These are phyloP conservation scores for Arachis monticola DNA, from an alignment of 331 rosid genomes.

Conservation along the genomic window DNA sequence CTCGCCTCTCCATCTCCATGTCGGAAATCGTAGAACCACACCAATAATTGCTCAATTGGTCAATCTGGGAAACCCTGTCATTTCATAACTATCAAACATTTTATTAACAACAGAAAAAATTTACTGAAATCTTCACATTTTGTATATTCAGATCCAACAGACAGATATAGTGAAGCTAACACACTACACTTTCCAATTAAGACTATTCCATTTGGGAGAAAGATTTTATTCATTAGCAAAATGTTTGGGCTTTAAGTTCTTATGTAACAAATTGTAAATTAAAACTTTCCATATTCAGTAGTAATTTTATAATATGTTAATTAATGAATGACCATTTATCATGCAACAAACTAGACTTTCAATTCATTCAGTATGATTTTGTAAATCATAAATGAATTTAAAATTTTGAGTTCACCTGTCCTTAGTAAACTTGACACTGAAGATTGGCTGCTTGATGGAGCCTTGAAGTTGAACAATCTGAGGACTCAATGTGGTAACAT, in stretches of 20 bases:
- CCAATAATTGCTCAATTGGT: constrained; percentile 73
- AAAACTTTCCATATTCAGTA: neutral
- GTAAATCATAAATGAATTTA: constrained; percentile 12
- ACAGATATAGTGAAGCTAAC: too few relatives aligned
- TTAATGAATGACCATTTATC: constrained; percentile 21
- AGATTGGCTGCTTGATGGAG: constrained; percentile 82
- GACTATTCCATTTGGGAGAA: constrained; percentile 6
- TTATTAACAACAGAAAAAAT: constrained; percentile 39
- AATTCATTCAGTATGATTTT: constrained; percentile 7
- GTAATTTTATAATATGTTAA: neutral
- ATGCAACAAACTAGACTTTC: neutral
- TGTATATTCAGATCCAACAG: too few relatives aligned
- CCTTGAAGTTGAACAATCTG: constrained; percentile 92
- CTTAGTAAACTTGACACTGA: constrained; percentile 86
- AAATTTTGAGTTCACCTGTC: constrained; percentile 72
- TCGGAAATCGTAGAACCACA: constrained; percentile 58
- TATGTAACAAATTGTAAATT: neutral
- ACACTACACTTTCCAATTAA: constrained; percentile 25
- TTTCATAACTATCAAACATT: constrained; percentile 45
- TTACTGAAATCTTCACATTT: neutral
- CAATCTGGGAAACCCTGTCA: constrained; percentile 84
- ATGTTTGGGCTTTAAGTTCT: constrained; percentile 3
- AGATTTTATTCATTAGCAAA: constrained; percentile 4
- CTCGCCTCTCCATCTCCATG: constrained; percentile 65
- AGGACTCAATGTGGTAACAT: constrained; percentile 73